Evolutionary conservation across 148 eudicot genomes (phyloP).

Genomic region (Silene latifolia): DNA sequence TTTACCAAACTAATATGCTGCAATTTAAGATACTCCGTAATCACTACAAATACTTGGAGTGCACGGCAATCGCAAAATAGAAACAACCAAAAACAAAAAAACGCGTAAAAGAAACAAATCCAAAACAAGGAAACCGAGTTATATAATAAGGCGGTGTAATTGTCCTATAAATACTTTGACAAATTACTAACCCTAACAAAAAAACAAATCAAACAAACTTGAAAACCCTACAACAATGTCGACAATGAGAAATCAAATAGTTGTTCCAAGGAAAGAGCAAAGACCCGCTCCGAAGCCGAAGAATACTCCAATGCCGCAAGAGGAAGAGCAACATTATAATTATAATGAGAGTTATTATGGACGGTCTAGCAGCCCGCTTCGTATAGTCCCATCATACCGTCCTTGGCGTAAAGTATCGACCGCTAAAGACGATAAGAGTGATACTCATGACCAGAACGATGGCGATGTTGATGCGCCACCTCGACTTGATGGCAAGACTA

Average conservation of each 20-base stretch:
- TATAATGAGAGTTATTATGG: too few relatives aligned
- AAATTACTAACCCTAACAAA: not conserved
- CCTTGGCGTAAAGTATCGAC: not conserved
- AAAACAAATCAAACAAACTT: not conserved
- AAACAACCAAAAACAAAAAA: too few relatives aligned
- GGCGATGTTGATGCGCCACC: not conserved
- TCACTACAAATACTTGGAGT: not conserved
- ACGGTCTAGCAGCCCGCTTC: not conserved
- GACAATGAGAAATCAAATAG: not conserved
- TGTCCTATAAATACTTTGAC: too few relatives aligned
- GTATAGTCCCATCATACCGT: not conserved
- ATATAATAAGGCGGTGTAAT: not conserved
- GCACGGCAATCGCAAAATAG: too few relatives aligned
- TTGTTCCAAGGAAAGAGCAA: not conserved
- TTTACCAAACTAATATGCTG: too few relatives aligned
- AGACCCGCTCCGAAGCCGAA: not conserved
- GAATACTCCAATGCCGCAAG: not conserved
- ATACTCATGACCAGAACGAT: not conserved
- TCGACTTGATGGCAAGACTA: slow-evolving; percentile 1
- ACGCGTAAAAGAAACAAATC: too few relatives aligned
- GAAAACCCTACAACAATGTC: not conserved
- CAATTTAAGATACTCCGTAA: too few relatives aligned
- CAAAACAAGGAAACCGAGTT: too few relatives aligned
- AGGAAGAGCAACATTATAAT: not conserved
- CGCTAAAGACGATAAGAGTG: not conserved